A percentile compares a stretch with the other conserved stretches of the same genome.
Evolutionary conservation across 371 early-diverging fungal species (phyloP).

Genomic region (Conidiobolus coronatus): DNA sequence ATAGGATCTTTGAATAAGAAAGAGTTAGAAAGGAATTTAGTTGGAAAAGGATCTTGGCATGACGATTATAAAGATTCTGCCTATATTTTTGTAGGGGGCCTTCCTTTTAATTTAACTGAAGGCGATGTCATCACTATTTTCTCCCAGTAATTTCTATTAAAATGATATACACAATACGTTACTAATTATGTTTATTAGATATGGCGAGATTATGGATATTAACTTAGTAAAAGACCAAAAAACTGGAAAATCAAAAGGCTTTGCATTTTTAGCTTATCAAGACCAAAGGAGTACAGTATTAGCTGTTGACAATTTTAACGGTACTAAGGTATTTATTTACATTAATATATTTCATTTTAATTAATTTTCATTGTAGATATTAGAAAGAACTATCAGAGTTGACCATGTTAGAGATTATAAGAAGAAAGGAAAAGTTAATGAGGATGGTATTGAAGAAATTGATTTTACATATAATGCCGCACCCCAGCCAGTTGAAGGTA

Average conservation of each 20-base stretch:
- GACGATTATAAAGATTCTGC: constrained; percentile 72
- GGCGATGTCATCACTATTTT: constrained; percentile 79
- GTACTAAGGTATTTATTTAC: constrained; percentile 26
- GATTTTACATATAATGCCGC: too few relatives aligned
- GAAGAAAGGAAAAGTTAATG: constrained; percentile 19
- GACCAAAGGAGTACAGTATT: constrained; percentile 78
- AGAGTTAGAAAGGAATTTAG: constrained; percentile 21
- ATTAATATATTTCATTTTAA: constrained; percentile 10
- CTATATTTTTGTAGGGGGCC: constrained; percentile 69
- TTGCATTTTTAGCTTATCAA: constrained; percentile 78
- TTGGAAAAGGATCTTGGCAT: constrained; percentile 57
- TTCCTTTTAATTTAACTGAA: constrained; percentile 70
- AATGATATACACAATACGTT: background rate
- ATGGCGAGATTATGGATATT: constrained; percentile 75
- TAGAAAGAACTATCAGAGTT: constrained; percentile 38
- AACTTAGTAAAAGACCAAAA: constrained; percentile 65
- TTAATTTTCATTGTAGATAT: constrained; percentile 23
- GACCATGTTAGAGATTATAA: constrained; percentile 47
- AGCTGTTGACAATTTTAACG: constrained; percentile 89
- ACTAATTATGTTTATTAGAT: constrained; percentile 16
- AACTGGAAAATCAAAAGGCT: constrained; percentile 73
- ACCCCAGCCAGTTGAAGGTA: too few relatives aligned
- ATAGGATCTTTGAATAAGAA: constrained; percentile 43
- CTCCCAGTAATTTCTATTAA: constrained; percentile 42
- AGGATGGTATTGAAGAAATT: constrained; percentile 2